A percentile compares a stretch with the other conserved stretches of the same genome.
Evolutionary conservation across 345 rosid genomes (phyloP).

Genomic region (Salix brachista): DNA sequence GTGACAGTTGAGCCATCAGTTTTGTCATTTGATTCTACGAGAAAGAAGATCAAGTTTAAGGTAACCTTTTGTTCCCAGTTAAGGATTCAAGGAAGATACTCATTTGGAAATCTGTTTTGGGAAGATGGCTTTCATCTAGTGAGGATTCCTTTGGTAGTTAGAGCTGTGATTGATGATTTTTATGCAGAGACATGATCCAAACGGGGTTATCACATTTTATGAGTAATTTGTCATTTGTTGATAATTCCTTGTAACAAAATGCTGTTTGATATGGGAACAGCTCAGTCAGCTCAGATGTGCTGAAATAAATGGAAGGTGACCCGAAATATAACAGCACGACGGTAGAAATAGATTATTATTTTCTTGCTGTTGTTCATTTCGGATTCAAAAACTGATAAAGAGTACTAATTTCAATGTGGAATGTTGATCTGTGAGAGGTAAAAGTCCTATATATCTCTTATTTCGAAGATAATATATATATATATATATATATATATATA

Average conservation of each 20-base stretch:
- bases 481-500: too few species aligned
- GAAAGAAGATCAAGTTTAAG: conserved; percentile 40
- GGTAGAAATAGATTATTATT: not conserved
- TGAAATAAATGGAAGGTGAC: not conserved
- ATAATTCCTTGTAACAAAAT: not conserved
- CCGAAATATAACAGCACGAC: not conserved
- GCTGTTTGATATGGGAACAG: not conserved
- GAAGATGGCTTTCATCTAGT: conserved; percentile 46
- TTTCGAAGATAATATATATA: too few species aligned
- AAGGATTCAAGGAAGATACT: conserved; percentile 51
- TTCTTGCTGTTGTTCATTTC: not conserved
- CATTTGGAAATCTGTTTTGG: conserved; percentile 49
- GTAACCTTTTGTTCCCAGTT: conserved; percentile 33
- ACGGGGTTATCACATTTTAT: not conserved
- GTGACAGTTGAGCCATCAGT: conserved; percentile 47
- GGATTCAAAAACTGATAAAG: not conserved
- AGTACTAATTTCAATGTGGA: too few species aligned
- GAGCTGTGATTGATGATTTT: conserved; percentile 31
- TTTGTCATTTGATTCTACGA: conserved; percentile 47
- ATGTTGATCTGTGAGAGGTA: too few species aligned
- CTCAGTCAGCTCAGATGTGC: not conserved
- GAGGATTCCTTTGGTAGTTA: conserved; percentile 40
- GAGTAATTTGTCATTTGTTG: not conserved
- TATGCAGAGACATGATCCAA: conserved; percentile 29
- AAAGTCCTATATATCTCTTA: too few species aligned